phyloP scores from a whole-genome alignment of 2,329 filamentous ascomycete species.

The Lecanicillium sp. region DNA sequence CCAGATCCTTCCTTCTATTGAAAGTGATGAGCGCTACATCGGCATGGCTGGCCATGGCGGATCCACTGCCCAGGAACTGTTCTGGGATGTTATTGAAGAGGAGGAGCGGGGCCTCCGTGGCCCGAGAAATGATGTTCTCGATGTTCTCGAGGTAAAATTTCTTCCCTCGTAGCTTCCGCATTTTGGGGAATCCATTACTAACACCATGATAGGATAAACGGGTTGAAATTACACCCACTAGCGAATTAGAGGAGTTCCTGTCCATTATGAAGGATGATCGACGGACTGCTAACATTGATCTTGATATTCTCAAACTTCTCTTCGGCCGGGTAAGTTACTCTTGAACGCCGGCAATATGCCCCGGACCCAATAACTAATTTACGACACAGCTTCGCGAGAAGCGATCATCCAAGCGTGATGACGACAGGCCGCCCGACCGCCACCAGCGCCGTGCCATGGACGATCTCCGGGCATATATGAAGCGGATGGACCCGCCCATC shows the following conservation, averaged over 20 bases:
- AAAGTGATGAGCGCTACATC: conserved; percentile 74
- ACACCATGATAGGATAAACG: conserved; percentile 63
- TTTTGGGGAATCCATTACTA: conserved; percentile 19
- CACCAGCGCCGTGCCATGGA: conserved; percentile 81
- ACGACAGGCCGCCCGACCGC: conserved; percentile 78
- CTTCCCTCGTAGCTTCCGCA: too few species aligned
- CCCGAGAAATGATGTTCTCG: conserved; percentile 74
- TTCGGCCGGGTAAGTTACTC: conserved; percentile 62
- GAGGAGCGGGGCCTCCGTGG: conserved; percentile 82
- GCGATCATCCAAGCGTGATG: conserved; percentile 71
- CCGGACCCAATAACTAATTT: conserved; percentile 5
- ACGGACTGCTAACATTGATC: conserved; percentile 80
- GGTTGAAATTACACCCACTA: conserved; percentile 82
- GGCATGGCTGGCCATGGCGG: conserved; percentile 78
- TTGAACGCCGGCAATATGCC: neutral
- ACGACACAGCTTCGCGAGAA: conserved; percentile 67
- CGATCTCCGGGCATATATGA: conserved; percentile 75
- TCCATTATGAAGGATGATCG: conserved; percentile 75
- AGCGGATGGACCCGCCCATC: conserved; percentile 82
- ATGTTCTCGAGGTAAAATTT: conserved; percentile 72
- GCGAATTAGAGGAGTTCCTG: conserved; percentile 82
- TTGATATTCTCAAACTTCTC: conserved; percentile 69
- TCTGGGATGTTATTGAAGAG: conserved; percentile 93
- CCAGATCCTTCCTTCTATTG: conserved; percentile 65
- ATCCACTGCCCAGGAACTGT: conserved; percentile 81